Evolutionary conservation across 345 rosid species (phyloP).

Genomic region (Acer yangbiense): DNA sequence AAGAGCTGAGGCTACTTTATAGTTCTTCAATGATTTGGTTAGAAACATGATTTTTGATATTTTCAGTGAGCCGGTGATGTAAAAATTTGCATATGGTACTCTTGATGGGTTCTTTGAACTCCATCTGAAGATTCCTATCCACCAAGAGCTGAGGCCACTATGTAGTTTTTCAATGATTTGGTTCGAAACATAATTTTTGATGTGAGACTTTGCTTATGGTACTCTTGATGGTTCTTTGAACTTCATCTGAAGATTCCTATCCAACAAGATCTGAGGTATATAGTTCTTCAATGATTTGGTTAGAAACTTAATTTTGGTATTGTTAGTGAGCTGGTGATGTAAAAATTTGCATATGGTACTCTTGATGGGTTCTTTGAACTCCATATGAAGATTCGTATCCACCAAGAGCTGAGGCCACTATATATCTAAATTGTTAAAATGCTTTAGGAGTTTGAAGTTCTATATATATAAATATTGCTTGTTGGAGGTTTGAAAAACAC

Average conservation of each 20-base stretch:
- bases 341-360: constrained; percentile 18
- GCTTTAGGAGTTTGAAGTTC: neutral
- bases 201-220: constrained; percentile 14
- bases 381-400: constrained; percentile 5
- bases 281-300: neutral
- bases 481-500: too few relatives aligned
- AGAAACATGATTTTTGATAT: neutral
- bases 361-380: constrained; percentile 7
- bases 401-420: constrained; percentile 9
- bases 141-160: constrained; percentile 9
- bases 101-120: constrained; percentile 9
- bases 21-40: neutral
- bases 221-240: constrained; percentile 12
- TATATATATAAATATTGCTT: too few relatives aligned
- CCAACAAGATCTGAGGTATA: constrained; percentile 11
- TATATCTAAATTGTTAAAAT: neutral
- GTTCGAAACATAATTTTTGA: neutral
- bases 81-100: constrained; percentile 18
- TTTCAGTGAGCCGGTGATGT: neutral
- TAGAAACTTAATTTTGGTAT: neutral
- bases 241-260: constrained; percentile 1
- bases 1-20: neutral
- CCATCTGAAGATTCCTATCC: constrained; percentile 7
- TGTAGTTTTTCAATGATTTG: neutral
- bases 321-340: neutral